Conservation (phyloP, 768 basidiomycete genomes). For the Plicaturopsis crispa region DNA sequence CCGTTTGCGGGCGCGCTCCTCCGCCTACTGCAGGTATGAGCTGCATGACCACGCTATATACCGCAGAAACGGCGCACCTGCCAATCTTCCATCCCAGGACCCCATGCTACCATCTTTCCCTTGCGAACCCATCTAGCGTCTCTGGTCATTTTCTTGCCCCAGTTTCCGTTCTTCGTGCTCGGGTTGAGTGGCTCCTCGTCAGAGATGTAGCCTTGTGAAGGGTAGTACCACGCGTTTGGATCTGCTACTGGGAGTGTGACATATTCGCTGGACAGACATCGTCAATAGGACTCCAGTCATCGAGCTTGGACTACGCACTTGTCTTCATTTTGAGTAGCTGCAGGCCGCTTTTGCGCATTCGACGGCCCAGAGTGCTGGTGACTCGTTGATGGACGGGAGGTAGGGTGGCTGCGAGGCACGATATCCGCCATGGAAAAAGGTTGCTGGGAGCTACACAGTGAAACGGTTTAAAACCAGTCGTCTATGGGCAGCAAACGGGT, state of each 20-base stretch:
- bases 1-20: constrained; percentile 79
- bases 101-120: constrained; percentile 81
- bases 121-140: constrained; percentile 77
- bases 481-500: no score
- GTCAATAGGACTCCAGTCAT: no score
- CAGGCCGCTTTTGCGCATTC: constrained; percentile 14
- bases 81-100: constrained; percentile 79
- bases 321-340: constrained; percentile 18
- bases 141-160: constrained; percentile 73
- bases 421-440: no score
- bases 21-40: constrained; percentile 38
- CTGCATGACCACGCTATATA: background rate
- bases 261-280: no score
- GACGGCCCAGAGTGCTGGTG: no score
- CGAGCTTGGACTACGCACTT: no score
- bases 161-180: constrained; percentile 59
- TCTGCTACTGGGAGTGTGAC: constrained; percentile 53
- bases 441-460: no score
- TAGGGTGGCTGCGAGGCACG: no score
- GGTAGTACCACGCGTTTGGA: constrained; percentile 78
- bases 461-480: no score
- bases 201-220: constrained; percentile 66
- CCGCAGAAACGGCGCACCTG: constrained; percentile 43
- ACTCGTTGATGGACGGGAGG: no score
- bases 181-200: constrained; percentile 43